A percentile compares a stretch with the other conserved stretches of the same genome.
These are phyloP conservation scores for Podaxis carcinomalis DNA, from an alignment of 768 basidiomycete species.

Conservation along the genomic window DNA sequence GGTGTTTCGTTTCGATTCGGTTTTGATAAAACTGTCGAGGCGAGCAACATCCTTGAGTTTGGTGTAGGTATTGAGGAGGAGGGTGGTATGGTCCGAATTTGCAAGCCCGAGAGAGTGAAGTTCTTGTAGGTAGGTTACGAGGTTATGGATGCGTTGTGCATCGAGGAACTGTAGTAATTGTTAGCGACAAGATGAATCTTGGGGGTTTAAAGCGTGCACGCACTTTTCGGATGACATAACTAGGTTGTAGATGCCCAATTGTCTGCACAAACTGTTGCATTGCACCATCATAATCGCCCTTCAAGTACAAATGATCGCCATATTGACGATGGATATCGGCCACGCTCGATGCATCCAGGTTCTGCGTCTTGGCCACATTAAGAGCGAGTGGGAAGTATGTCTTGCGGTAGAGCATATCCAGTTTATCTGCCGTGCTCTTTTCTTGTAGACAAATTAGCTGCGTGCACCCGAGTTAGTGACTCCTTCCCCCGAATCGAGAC, in stretches of 20 bases:
- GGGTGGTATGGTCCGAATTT: slow-evolving; percentile 94
- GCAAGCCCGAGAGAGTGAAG: slow-evolving; percentile 86
- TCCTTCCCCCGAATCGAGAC: not conserved
- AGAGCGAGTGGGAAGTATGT: slow-evolving; percentile 79
- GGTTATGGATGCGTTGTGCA: slow-evolving; percentile 91
- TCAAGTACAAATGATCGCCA: slow-evolving; percentile 87
- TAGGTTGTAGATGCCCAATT: slow-evolving; percentile 84
- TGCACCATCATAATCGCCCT: slow-evolving; percentile 89
- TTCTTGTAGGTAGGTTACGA: slow-evolving; percentile 95
- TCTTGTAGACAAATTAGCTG: slow-evolving; percentile 70
- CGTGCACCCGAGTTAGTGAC: not conserved
- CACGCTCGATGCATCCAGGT: slow-evolving; percentile 65
- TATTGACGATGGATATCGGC: slow-evolving; percentile 89
- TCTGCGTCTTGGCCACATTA: slow-evolving; percentile 76
- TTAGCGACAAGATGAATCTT: not conserved
- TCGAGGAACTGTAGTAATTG: slow-evolving; percentile 75
- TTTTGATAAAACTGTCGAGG: slow-evolving; percentile 89
- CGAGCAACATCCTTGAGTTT: slow-evolving; percentile 90
- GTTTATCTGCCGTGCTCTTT: slow-evolving; percentile 78
- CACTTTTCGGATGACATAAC: slow-evolving; percentile 97
- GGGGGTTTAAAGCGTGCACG: not conserved
- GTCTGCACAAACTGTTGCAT: slow-evolving; percentile 93
- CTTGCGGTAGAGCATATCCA: slow-evolving; percentile 80
- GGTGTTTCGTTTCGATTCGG: slow-evolving; percentile 59
- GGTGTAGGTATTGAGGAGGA: slow-evolving; percentile 95